Evolutionary conservation across 148 eudicot genomes (phyloP).

Genomic region (Camellia japonica): DNA sequence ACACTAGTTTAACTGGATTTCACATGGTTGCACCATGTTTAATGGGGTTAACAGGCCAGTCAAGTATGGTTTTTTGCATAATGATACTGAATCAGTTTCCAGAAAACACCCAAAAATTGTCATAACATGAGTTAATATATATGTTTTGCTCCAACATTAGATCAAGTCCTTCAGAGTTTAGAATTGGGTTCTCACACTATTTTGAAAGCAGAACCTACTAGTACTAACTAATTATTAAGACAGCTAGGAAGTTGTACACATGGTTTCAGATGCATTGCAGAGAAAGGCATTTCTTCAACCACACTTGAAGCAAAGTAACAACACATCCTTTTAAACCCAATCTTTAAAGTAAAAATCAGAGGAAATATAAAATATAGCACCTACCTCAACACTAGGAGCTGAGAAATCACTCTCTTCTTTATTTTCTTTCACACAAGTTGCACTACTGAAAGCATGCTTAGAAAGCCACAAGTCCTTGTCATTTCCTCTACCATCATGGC

Average conservation of each 20-base stretch:
- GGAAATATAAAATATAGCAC: slow-evolving; percentile 6
- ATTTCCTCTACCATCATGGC: slow-evolving; percentile 28
- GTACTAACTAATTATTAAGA: not conserved
- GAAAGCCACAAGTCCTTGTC: slow-evolving; percentile 21
- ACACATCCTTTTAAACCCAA: not conserved
- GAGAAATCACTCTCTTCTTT: slow-evolving; percentile 24
- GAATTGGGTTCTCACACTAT: not conserved
- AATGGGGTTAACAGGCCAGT: not conserved
- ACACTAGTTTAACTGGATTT: not conserved
- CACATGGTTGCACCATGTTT: slow-evolving; percentile 2
- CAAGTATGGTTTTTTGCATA: not conserved
- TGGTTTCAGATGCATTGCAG: slow-evolving; percentile 10
- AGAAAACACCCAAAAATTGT: slow-evolving; percentile 4
- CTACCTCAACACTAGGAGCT: slow-evolving; percentile 32
- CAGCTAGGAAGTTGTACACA: not conserved
- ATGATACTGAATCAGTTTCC: not conserved
- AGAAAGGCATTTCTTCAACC: not conserved
- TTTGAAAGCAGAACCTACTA: not conserved
- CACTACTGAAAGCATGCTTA: slow-evolving; percentile 15
- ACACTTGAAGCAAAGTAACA: not conserved
- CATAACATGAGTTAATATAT: not conserved
- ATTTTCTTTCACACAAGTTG: slow-evolving; percentile 22
- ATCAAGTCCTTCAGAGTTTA: not conserved
- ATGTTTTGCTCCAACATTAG: not conserved
- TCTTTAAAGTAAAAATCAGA: not conserved